Conservation (phyloP, 306 rosid species). For the Vigna radiata region DNA sequence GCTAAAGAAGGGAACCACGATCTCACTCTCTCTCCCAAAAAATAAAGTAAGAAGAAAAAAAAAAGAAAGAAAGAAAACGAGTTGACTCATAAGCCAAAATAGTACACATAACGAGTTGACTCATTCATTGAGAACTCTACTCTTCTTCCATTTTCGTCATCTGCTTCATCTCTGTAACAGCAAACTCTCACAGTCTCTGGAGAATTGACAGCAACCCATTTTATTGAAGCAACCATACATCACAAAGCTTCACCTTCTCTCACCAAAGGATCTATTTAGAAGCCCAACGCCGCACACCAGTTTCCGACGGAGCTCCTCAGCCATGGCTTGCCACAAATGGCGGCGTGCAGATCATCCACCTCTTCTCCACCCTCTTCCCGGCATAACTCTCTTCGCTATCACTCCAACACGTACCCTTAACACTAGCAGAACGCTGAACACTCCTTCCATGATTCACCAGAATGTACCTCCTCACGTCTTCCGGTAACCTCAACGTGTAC, state of each 20-base stretch:
- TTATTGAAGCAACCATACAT: slow-evolving; percentile 35
- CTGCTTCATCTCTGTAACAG: slow-evolving; percentile 1
- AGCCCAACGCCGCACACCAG: neutral
- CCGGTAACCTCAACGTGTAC: slow-evolving; percentile 61
- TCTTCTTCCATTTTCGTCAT: slow-evolving; percentile 21
- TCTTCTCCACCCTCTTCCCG: slow-evolving; percentile 4
- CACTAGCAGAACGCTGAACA: slow-evolving; percentile 57
- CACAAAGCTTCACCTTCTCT: neutral
- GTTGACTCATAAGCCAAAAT: slow-evolving; percentile 37
- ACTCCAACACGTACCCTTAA: slow-evolving; percentile 49
- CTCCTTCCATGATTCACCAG: slow-evolving; percentile 45
- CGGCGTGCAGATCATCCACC: slow-evolving; percentile 35
- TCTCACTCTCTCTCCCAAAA: slow-evolving; percentile 4
- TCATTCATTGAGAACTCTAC: slow-evolving; percentile 37
- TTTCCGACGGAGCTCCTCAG: slow-evolving; percentile 43
- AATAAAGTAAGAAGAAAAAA: neutral
- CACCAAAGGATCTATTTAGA: neutral
- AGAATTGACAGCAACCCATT: slow-evolving; percentile 19
- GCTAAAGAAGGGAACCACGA: neutral
- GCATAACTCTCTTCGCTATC: slow-evolving; percentile 10
- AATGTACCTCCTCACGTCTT: slow-evolving; percentile 63
- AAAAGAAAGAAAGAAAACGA: neutral
- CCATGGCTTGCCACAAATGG: slow-evolving; percentile 31
- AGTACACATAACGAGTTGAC: slow-evolving; percentile 40
- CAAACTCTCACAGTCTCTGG: slow-evolving; percentile 14